phyloP scores from a whole-genome alignment of 768 basidiomycete species.

The Podaxis sp. region DNA sequence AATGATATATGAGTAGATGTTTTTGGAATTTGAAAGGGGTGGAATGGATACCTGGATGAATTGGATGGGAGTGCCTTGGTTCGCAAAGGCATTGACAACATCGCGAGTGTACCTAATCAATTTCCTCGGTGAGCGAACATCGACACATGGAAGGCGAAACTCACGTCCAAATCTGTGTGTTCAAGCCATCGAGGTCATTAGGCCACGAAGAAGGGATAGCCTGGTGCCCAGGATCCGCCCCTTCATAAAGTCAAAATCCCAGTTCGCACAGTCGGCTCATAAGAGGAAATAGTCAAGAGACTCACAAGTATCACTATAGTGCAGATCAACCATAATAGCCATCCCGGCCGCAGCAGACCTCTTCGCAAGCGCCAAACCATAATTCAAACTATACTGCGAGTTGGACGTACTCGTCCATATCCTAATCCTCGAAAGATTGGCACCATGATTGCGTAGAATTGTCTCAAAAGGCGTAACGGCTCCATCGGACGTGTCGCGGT shows the following conservation, averaged over 20 bases:
- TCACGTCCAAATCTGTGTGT: constrained; percentile 53
- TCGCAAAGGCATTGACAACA: constrained; percentile 46
- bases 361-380: constrained; percentile 51
- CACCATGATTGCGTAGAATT: constrained; percentile 49
- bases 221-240: constrained; percentile 65
- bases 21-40: background rate
- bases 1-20: background rate
- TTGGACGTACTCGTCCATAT: constrained; percentile 60
- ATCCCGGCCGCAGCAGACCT: constrained; percentile 53
- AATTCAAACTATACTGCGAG: constrained; percentile 43
- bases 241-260: constrained; percentile 20
- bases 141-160: constrained; percentile 6
- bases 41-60: constrained; percentile 39
- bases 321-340: constrained; percentile 51
- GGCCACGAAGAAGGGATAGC: constrained; percentile 56
- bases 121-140: background rate
- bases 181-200: constrained; percentile 42
- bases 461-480: constrained; percentile 38
- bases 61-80: constrained; percentile 49
- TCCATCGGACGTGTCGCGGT: constrained; percentile 33
- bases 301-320: constrained; percentile 62
- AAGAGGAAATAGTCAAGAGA: background rate
- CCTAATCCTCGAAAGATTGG: constrained; percentile 54
- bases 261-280: background rate
- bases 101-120: constrained; percentile 42